These are phyloP conservation scores for Lichina pygmaea DNA, from an alignment of 495 filamentous ascomycete species.

Conservation along the genomic window DNA sequence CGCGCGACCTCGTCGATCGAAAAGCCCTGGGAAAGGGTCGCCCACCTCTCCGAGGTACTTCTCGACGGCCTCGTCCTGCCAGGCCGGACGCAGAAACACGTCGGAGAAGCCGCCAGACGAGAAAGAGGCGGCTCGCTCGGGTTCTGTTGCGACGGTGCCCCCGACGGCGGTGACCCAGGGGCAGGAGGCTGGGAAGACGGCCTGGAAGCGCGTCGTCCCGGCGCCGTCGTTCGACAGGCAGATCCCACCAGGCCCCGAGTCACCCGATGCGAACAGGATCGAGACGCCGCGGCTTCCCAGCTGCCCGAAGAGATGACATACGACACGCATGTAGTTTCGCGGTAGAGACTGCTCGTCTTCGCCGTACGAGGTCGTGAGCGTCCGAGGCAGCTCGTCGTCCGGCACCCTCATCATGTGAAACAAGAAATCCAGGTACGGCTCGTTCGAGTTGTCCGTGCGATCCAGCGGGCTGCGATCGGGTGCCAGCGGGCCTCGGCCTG, in stretches of 20 bases:
- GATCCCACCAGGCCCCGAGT: conserved; percentile 38
- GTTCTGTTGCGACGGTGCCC: conserved; percentile 28
- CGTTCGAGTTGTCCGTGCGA: conserved; percentile 28
- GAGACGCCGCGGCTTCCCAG: conserved; percentile 54
- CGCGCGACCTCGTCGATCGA: conserved; percentile 37
- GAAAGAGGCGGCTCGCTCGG: conserved; percentile 30
- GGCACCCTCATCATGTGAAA: conserved; percentile 31
- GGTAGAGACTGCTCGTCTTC: conserved; percentile 61
- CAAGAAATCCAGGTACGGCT: conserved; percentile 52
- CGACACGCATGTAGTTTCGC: conserved; percentile 30
- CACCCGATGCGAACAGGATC: conserved; percentile 43
- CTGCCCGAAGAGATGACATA: conserved; percentile 43
- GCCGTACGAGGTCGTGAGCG: conserved; percentile 57
- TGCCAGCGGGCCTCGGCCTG: conserved; percentile 31
- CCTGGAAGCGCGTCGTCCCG: conserved; percentile 35
- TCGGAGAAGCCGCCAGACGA: conserved; percentile 40
- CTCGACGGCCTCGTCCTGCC: conserved; percentile 29
- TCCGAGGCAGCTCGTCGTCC: conserved; percentile 38
- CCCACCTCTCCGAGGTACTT: conserved; percentile 26
- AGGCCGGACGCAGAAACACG: conserved; percentile 30
- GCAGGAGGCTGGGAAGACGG: conserved; percentile 44
- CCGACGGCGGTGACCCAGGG: conserved; percentile 51
- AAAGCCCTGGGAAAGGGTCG: conserved; percentile 14
- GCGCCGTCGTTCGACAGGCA: conserved; percentile 46
- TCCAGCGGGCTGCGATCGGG: conserved; percentile 33